A percentile compares a stretch with the other conserved stretches of the same genome.
Conservation (phyloP, 169 alveolate genomes). For the Eimeria acervulina region DNA sequence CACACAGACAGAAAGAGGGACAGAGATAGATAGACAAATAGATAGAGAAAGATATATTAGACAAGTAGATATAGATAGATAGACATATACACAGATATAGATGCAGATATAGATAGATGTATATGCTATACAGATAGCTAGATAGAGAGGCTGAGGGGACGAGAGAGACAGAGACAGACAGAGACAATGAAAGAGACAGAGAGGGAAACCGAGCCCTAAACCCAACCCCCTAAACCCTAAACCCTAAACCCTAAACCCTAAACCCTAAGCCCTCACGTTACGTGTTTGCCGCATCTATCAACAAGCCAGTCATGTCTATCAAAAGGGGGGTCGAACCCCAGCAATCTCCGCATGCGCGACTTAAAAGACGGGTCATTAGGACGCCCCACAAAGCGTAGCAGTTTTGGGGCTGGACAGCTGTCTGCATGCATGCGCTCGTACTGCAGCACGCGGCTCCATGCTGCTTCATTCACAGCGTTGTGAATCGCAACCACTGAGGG, state of each 20-base stretch:
- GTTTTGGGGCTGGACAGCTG: conserved; percentile 68
- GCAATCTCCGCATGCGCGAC: background rate
- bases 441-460: conserved; percentile 83
- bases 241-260: conserved; percentile 21
- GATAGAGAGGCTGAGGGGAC: no score
- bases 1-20: background rate
- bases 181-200: no score
- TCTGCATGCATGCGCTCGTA: conserved; percentile 57
- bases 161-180: no score
- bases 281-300: conserved; percentile 79
- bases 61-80: no score
- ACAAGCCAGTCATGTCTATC: conserved; percentile 84
- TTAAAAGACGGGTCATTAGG: conserved; percentile 48
- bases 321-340: conserved; percentile 66
- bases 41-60: no score
- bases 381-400: conserved; percentile 75
- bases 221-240: background rate
- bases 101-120: no score
- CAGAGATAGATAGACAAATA: no score
- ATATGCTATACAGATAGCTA: no score
- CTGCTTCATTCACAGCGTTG: conserved; percentile 55
- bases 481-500: conserved; percentile 80
- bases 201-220: background rate
- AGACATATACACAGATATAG: background rate
- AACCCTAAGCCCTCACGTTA: conserved; percentile 47